Evolutionary conservation across 1,139 yeast genomes (phyloP).

Genomic region (Sugiyamaella xylanicola): DNA sequence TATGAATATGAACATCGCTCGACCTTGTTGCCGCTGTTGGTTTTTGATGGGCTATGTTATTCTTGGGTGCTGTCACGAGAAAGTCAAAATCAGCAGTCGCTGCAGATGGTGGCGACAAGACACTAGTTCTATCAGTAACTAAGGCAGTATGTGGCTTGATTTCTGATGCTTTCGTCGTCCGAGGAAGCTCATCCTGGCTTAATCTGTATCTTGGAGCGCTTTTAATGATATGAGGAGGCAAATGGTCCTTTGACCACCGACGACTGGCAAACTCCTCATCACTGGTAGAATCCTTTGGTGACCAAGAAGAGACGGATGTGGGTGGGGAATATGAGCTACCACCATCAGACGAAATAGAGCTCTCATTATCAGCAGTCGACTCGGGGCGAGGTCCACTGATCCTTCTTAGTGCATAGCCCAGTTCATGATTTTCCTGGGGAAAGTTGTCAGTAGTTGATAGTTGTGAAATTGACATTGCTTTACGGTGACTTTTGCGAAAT

Average conservation of each 20-base stretch:
- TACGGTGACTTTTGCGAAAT: conserved; percentile 5
- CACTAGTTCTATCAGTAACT: background rate
- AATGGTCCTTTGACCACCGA: conserved; percentile 19
- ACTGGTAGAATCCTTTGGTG: conserved; percentile 18
- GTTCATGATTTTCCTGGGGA: conserved; percentile 12
- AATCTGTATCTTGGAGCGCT: conserved; percentile 14
- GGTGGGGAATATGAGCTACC: conserved; percentile 22
- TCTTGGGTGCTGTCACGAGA: conserved; percentile 5
- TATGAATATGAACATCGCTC: too few relatives aligned
- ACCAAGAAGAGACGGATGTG: conserved; percentile 24
- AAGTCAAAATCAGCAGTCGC: conserved; percentile 17
- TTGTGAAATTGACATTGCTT: conserved; percentile 10
- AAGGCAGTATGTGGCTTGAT: background rate
- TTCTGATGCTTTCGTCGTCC: conserved; percentile 4
- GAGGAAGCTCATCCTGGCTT: conserved; percentile 4
- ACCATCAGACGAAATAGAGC: conserved; percentile 14
- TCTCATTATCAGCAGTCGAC: conserved; percentile 17
- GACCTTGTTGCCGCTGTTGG: too few relatives aligned
- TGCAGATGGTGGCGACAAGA: background rate
- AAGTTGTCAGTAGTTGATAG: conserved; percentile 4
- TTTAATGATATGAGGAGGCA: conserved; percentile 18
- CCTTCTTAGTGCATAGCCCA: conserved; percentile 16
- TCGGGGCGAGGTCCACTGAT: conserved; percentile 15
- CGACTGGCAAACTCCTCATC: conserved; percentile 23
- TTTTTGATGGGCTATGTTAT: background rate